phyloP scores from a whole-genome alignment of 352 stramenopile species.

The Lagenidium giganteum region DNA sequence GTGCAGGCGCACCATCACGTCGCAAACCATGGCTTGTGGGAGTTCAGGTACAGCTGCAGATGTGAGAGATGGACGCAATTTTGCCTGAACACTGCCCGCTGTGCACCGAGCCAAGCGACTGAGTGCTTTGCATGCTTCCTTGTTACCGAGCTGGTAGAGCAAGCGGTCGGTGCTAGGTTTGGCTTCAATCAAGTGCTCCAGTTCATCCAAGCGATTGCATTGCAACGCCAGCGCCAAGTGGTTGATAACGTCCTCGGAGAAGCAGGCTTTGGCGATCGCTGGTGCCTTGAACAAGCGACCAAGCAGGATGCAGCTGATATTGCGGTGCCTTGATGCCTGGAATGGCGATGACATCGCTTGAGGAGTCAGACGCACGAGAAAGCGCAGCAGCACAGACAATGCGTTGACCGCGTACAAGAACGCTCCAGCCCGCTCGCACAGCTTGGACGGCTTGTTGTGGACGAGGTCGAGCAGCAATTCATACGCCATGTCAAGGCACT shows the following conservation, averaged over 20 bases:
- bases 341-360: constrained; percentile 46
- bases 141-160: constrained; percentile 40
- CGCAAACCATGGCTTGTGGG: constrained; percentile 56
- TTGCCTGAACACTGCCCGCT: constrained; percentile 24
- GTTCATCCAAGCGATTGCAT: constrained; percentile 62
- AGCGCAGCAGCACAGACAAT: constrained; percentile 37
- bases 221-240: constrained; percentile 71
- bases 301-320: constrained; percentile 70
- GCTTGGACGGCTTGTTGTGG: constrained; percentile 11
- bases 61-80: constrained; percentile 37
- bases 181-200: constrained; percentile 30
- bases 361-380: constrained; percentile 46
- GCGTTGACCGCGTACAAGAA: constrained; percentile 39
- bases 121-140: constrained; percentile 58
- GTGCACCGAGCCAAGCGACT: constrained; percentile 45
- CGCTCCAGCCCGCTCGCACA: constrained; percentile 21
- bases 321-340: constrained; percentile 48
- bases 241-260: constrained; percentile 53
- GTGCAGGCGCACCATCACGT: constrained; percentile 57
- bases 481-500: constrained; percentile 40
- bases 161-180: constrained; percentile 22
- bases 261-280: constrained; percentile 27
- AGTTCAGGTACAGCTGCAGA: constrained; percentile 40
- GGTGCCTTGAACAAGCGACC: constrained; percentile 39
- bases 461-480: constrained; percentile 39